Evolutionary conservation across 2,329 filamentous ascomycete species (phyloP).

Genomic region (Xylariaceae sp.): DNA sequence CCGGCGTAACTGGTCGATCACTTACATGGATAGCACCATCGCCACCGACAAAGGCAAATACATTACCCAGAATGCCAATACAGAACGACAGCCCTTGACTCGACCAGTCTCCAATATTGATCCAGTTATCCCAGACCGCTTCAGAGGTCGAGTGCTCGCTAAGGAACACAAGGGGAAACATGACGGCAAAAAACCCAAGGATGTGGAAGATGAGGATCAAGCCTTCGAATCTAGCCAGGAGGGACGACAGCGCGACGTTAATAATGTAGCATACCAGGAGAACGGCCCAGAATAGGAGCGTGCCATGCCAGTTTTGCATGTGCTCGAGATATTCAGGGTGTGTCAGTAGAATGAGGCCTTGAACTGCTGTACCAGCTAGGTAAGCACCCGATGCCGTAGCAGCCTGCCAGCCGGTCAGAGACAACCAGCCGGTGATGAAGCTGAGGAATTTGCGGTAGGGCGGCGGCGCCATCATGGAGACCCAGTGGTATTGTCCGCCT

Average conservation of each 20-base stretch:
- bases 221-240: constrained; percentile 38
- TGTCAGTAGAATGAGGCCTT: constrained; percentile 21
- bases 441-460: constrained; percentile 19
- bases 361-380: constrained; percentile 21
- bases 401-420: constrained; percentile 22
- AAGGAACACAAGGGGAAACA: constrained; percentile 34
- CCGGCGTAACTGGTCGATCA: not conserved
- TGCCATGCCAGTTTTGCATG: constrained; percentile 22
- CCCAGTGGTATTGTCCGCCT: constrained; percentile 26
- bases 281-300: constrained; percentile 33
- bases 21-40: constrained; percentile 23
- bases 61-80: constrained; percentile 18
- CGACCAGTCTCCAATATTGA: constrained; percentile 21
- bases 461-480: constrained; percentile 25
- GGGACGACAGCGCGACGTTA: constrained; percentile 30
- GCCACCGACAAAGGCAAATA: constrained; percentile 21
- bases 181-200: constrained; percentile 42
- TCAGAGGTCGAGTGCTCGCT: constrained; percentile 24
- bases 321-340: constrained; percentile 18
- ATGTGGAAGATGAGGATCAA: constrained; percentile 38
- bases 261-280: constrained; percentile 38
- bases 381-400: constrained; percentile 14
- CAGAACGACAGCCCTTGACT: constrained; percentile 22
- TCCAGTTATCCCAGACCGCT: constrained; percentile 30
- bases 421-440: constrained; percentile 24